Conservation (phyloP, 73 alveolate genomes). For the Breviolum minutum region DNA sequence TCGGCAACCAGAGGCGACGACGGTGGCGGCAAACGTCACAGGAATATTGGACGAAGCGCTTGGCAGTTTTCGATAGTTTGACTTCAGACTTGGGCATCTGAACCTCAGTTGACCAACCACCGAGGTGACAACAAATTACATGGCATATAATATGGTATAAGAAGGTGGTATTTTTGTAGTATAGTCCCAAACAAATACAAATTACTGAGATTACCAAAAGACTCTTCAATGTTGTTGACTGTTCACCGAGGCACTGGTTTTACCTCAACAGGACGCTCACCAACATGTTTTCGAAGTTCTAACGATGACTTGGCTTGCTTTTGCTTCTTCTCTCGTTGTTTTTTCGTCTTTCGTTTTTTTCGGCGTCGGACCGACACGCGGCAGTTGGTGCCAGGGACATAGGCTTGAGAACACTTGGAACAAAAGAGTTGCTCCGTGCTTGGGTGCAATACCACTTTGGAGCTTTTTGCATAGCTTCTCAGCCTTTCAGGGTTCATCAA, state of each 20-base stretch:
- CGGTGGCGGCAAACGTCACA: slow-evolving; percentile 23
- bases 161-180: not conserved
- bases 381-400: slow-evolving; percentile 52
- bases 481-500: not conserved
- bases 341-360: not conserved
- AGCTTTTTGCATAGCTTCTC: not conserved
- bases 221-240: too few relatives aligned
- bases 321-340: not conserved
- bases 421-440: slow-evolving; percentile 55
- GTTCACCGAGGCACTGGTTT: too few relatives aligned
- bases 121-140: too few relatives aligned
- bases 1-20: slow-evolving; percentile 38
- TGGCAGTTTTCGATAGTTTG: not conserved
- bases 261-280: too few relatives aligned
- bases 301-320: not conserved
- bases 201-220: too few relatives aligned
- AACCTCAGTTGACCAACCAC: too few relatives aligned
- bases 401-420: slow-evolving; percentile 32
- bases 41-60: slow-evolving; percentile 1
- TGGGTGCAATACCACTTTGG: slow-evolving; percentile 22
- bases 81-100: not conserved
- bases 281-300: not conserved
- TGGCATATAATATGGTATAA: too few relatives aligned
- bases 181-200: too few relatives aligned
- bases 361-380: slow-evolving; percentile 9